Percentiles rank a stretch among this genome's conserved stretches.
Conservation (phyloP, 1,284 basidiomycete genomes). For the Ceratobasidium sp. region DNA sequence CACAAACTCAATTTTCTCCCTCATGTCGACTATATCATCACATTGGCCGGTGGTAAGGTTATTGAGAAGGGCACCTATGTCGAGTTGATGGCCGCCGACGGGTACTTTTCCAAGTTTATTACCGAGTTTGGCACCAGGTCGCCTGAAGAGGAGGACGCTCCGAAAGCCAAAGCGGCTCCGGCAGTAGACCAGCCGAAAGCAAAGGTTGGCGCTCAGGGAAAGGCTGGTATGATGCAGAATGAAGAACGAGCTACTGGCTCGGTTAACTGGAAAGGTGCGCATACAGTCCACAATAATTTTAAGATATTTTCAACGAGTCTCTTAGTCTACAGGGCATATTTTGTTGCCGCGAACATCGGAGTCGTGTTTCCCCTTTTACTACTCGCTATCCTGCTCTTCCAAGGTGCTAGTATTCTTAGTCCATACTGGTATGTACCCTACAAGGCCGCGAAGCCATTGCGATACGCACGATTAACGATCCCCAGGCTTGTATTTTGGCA, state of each 20-base stretch:
- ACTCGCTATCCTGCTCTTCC: slow-evolving; percentile 19
- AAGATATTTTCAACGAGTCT: not conserved
- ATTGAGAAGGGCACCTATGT: slow-evolving; percentile 79
- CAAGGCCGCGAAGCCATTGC: too few species aligned
- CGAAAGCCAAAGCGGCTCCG: slow-evolving; percentile 36
- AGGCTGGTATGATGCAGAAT: slow-evolving; percentile 68
- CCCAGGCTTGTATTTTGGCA: slow-evolving; percentile 32
- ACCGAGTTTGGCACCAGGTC: slow-evolving; percentile 70
- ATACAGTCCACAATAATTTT: not conserved
- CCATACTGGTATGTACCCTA: slow-evolving; percentile 24
- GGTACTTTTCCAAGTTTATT: slow-evolving; percentile 78
- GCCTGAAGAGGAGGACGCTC: slow-evolving; percentile 44
- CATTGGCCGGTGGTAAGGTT: slow-evolving; percentile 58
- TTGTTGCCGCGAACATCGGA: slow-evolving; percentile 8
- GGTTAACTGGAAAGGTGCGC: slow-evolving; percentile 64
- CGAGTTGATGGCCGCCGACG: slow-evolving; percentile 68
- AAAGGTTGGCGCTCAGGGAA: slow-evolving; percentile 41
- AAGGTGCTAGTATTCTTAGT: slow-evolving; percentile 24
- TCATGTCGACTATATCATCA: slow-evolving; percentile 73
- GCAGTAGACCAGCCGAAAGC: not conserved
- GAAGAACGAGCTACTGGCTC: slow-evolving; percentile 74
- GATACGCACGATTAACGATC: too few species aligned
- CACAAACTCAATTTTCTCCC: slow-evolving; percentile 84
- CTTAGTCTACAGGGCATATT: slow-evolving; percentile 23
- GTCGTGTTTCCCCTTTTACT: slow-evolving; percentile 34